Evolutionary conservation across 176 grass and related monocot genomes (phyloP), one percentile per base, ranked within the genome.

Genomic region (Phragmites australis): DNA sequence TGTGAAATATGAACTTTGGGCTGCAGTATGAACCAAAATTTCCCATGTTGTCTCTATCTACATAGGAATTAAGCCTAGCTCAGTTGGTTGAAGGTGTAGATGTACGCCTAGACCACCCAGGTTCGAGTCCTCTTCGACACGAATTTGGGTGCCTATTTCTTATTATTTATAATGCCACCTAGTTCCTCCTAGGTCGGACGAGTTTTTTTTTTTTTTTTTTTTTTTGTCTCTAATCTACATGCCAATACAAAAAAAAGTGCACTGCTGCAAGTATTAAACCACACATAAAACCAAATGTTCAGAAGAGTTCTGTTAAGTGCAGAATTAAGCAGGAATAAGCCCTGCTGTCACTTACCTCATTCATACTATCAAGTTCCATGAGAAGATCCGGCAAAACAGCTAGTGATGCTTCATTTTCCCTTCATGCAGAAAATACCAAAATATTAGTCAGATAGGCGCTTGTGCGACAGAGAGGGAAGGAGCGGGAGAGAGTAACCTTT

Each of bases 341-440:
- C 17, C 53, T 31, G 22, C 39, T 77, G 8, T 56, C 58, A 79
- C 48, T 39, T 89, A 98, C 96, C 96, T 94, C 92, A 74, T 93
- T 90, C 92, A 98, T 95, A 70, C 88, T 88, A 77, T 98, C 96
- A 83, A 98, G 87, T 81, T 98, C 96, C 81, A 98, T 91, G 11
- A 98, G 83, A 70, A 98, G 96, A 87, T 95, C 96, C 23, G 90
- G 92, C 72, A 98, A 91, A 89, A 98, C 96, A 84, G 96, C 92
- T 54, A 98, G 75, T 49, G 96, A 98, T 79, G 96, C 96, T 83
- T 98, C 92, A 83, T 98, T 98, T 91, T 98, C 96, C 88, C 96
- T 98, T 80, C 30, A 86, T 23, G 62, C 48, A 54, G 40, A 59
- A 85, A 84, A 70, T 44, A 56, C 1, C 21, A 48, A 70, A 89